A percentile compares a stretch with the other conserved stretches of the same genome.
These are phyloP conservation scores for Flaveria trinervia DNA, from an alignment of 129 eudicot species.

Conservation along the genomic window DNA sequence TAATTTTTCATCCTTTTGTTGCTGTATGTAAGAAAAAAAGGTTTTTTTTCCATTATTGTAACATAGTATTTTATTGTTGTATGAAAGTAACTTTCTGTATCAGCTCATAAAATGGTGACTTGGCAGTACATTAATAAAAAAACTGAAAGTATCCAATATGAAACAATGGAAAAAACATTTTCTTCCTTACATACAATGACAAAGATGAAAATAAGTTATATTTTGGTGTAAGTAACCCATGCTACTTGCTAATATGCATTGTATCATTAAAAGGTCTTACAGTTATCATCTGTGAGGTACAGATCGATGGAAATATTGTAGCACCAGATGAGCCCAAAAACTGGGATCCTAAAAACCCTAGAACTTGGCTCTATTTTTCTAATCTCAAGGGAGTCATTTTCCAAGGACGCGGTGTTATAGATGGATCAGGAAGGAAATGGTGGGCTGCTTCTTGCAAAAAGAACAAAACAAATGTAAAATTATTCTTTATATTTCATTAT, in stretches of 20 bases:
- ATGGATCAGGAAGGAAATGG: constrained; percentile 99
- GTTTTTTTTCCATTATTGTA: background rate
- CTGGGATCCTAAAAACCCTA: constrained; percentile 75
- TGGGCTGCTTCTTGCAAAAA: constrained; percentile 99
- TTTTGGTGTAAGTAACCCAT: background rate
- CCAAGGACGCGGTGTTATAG: constrained; percentile 87
- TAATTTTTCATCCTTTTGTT: background rate
- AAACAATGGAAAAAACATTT: background rate
- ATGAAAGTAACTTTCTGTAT: background rate
- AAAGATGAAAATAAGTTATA: background rate
- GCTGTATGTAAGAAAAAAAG: background rate
- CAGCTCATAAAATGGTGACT: background rate
- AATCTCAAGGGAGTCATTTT: constrained; percentile 55
- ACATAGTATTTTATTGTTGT: background rate
- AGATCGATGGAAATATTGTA: constrained; percentile 86
- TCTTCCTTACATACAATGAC: background rate
- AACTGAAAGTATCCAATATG: background rate
- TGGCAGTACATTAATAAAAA: background rate
- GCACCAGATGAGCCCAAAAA: constrained; percentile 84
- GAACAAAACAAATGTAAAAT: constrained; percentile 78
- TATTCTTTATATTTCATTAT: constrained; percentile 13
- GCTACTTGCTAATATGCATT: background rate
- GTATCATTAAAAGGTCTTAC: constrained; percentile 3
- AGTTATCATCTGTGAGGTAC: constrained; percentile 23
- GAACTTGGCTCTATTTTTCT: constrained; percentile 76